Base-by-base conservation (phyloP, 2,329 filamentous ascomycete genomes). In the Chrysoporthe cubensis region DNA sequence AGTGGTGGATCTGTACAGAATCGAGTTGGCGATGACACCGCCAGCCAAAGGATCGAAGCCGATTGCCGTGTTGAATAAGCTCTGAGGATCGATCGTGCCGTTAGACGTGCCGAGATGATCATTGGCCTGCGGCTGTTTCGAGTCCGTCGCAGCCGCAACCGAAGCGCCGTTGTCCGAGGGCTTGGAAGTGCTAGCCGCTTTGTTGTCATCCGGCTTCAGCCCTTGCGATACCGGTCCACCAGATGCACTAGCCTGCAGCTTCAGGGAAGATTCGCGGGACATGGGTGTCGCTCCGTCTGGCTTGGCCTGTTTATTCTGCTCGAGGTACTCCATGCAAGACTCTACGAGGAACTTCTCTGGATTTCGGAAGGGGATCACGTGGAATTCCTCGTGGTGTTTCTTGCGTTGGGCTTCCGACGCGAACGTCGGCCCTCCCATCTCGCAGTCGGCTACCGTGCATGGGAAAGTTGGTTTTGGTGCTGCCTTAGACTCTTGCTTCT, bases 321-420 rank as follows among this genome's bases (percentile, higher is more conserved):
- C 68, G 72, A 87, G 84, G n/a, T 88, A 74, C 4, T 84, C 86
- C 0, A 83, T 82, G 44, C 89, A 74, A 59, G 80, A 83, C 62
- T 88, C 86, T 62, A 80, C 73, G 18, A 81, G 77, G 73, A 84
- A 90, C 71, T 84, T 84, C 66, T 82, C 56, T 2, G 88, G 87
- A 68, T 90, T 78, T 70, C 86, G 80, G 54, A 80, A 77, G 6
- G 87, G 87, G 73, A 83, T 85, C 32, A 82, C 77, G 71, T 90
- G 88, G 74, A 89, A 87, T 66, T 89, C 85, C n/a, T 86, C 80
- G 8, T 82, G 76, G 72, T 90, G 88, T 13, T 77, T 74, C 65
- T 83, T 81, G 61, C 84, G 79, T 14, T 82, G 82, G 71, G 88
- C 85, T 70, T 89, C 84, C 7, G 78, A 86, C 2, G 81, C 73